Evolutionary conservation across 768 basidiomycete species (phyloP).

Genomic region (Tulasnella sp.): DNA sequence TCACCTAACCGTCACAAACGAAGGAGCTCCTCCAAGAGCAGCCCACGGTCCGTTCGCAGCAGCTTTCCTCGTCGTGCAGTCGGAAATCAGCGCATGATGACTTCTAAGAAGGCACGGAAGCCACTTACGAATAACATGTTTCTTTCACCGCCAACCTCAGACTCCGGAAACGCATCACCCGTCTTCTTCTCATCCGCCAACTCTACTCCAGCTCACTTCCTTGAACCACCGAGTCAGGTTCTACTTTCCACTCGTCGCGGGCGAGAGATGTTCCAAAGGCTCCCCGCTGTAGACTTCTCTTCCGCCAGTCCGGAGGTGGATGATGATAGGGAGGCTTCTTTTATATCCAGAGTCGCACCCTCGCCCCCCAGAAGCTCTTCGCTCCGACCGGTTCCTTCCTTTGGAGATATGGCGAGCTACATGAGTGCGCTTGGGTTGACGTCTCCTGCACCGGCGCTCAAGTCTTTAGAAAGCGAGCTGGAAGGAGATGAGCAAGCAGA

Average conservation of each 20-base stretch:
- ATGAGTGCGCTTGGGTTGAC: constrained; percentile 6
- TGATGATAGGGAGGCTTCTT: background rate
- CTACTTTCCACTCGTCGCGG: constrained; percentile 5
- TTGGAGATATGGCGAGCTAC: constrained; percentile 2
- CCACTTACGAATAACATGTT: constrained; percentile 7
- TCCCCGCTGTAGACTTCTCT: background rate
- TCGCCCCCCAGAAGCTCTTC: background rate
- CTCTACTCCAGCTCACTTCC: background rate
- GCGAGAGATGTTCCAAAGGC: background rate
- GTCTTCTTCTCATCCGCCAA: background rate
- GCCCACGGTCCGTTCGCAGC: background rate
- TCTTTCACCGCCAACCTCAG: constrained; percentile 11
- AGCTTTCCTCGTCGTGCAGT: constrained; percentile 2
- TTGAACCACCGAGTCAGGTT: background rate
- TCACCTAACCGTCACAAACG: background rate
- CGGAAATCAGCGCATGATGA: constrained; percentile 13
- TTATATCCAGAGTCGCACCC: background rate
- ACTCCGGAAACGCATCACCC: background rate
- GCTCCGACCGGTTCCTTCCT: constrained; percentile 5
- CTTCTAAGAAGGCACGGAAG: constrained; percentile 6
- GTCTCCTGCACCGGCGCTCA: background rate
- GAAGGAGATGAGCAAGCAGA: constrained; percentile 31
- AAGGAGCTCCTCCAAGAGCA: background rate
- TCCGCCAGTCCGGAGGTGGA: background rate
- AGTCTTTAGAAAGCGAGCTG: constrained; percentile 33